These are phyloP conservation scores for Wallemia ichthyophaga DNA, from an alignment of 1,284 basidiomycete species.

Conservation along the genomic window DNA sequence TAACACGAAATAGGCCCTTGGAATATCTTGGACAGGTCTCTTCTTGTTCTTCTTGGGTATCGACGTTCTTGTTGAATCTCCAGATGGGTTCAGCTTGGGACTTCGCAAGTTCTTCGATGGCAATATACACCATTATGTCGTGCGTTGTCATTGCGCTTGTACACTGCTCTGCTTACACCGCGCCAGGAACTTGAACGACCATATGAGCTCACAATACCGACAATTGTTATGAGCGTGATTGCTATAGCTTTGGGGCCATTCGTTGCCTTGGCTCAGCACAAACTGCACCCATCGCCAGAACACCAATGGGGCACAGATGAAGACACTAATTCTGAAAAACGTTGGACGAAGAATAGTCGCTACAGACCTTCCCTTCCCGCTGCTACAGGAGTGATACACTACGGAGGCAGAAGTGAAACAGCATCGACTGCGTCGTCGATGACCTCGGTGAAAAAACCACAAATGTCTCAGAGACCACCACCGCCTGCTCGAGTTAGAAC, in stretches of 20 bases:
- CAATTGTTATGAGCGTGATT: background rate
- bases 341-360: background rate
- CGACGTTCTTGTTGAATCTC: background rate
- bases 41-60: background rate
- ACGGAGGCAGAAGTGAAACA: background rate
- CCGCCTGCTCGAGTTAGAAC: background rate
- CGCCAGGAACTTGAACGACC: background rate
- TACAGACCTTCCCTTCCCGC: background rate
- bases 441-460: background rate
- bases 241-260: background rate
- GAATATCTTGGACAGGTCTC: background rate
- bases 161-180: too few species aligned
- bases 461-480: background rate
- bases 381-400: background rate
- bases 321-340: background rate
- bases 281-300: background rate
- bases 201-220: background rate
- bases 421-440: background rate
- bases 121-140: background rate
- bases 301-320: background rate
- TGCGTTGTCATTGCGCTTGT: too few species aligned
- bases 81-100: background rate
- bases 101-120: background rate
- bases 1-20: background rate
- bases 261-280: background rate